Evolutionary conservation across 2,329 filamentous ascomycete genomes (phyloP).

Genomic region (Aspergillus ustus): DNA sequence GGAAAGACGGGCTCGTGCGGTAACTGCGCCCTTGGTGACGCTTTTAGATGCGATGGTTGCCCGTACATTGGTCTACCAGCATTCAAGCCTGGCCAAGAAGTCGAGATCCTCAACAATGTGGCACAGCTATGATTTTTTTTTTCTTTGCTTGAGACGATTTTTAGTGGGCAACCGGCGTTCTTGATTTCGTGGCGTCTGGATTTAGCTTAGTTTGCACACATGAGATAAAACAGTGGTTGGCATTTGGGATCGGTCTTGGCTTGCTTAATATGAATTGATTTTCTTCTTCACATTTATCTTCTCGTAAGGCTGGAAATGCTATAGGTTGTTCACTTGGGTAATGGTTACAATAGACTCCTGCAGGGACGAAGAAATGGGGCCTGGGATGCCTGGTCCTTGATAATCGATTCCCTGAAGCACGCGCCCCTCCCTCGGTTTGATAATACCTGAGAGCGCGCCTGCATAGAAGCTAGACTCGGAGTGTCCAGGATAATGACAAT

Average conservation of each 20-base stretch:
- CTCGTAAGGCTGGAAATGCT: not conserved
- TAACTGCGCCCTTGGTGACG: conserved; percentile 91
- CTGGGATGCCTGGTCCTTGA: not conserved
- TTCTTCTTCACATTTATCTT: not conserved
- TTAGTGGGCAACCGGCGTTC: not conserved
- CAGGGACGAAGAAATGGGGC: not conserved
- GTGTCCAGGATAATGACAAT: too few species aligned
- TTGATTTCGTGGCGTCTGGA: conserved; percentile 4
- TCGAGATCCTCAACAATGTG: conserved; percentile 82
- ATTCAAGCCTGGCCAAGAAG: conserved; percentile 97
- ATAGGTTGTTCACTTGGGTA: not conserved
- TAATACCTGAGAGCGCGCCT: not conserved
- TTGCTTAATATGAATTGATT: conserved; percentile 4
- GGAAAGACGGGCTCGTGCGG: conserved; percentile 95
- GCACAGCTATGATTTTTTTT: conserved; percentile 68
- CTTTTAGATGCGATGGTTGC: conserved; percentile 74
- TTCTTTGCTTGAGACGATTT: not conserved
- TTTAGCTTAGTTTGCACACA: not conserved
- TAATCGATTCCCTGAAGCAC: not conserved
- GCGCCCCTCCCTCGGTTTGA: not conserved
- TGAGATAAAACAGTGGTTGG: conserved; percentile 9
- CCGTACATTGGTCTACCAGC: conserved; percentile 91
- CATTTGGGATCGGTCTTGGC: not conserved
- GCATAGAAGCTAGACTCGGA: not conserved
- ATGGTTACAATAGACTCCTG: not conserved